Evolutionary conservation across 768 basidiomycete species (phyloP), one percentile per base, ranked within the genome.

Genomic region (Dacryopinax spathularia): DNA sequence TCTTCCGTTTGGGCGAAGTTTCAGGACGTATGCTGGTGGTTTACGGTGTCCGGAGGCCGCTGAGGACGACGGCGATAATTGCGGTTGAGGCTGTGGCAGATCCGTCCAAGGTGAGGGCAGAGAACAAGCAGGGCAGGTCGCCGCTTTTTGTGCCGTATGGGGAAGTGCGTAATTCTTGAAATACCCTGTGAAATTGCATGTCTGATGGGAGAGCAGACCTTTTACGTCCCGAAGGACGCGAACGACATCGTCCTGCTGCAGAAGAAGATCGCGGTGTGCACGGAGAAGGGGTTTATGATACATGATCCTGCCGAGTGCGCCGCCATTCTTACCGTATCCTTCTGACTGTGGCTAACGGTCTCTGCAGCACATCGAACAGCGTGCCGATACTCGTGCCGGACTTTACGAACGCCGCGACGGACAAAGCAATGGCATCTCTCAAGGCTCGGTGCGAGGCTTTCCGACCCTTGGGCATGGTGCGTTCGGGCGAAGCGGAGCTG

Each of bases 151-250:
- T 81, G 20, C 75, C 79, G 1, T 87, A 82, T 68, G 87, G 87
- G 37, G 82, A 86, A 72, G 89, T 90, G 66, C 60, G 81, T 69
- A 20, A 62, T 39, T 15, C 0, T 65, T 37, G 15, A 13, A 61
- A 25, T 63, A 33, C 61, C 12, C 48, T 34, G 37, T 60, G 43
- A 68, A 18, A 29, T 4, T 33, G 36, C 16, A 34, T 31, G 56
- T 13, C 34, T 60, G 16, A 18, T 18, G 37, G 63, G 1, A 66
- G 18, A 60, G 20, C 41, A 91, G 88, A 73, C 82, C 1, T 80
- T 85, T 12, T 85, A 82, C 66, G 79, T 91, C 56, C 85, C 89
- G 0, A 85, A 82, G 69, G 88, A 90, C 63, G 83, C 83, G 0
- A 79, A 80, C 62, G 80, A 83, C 62, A 75, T 89, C 29, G 81